phyloP scores from a whole-genome alignment of 257 asterid species.

The Avicennia marina region DNA sequence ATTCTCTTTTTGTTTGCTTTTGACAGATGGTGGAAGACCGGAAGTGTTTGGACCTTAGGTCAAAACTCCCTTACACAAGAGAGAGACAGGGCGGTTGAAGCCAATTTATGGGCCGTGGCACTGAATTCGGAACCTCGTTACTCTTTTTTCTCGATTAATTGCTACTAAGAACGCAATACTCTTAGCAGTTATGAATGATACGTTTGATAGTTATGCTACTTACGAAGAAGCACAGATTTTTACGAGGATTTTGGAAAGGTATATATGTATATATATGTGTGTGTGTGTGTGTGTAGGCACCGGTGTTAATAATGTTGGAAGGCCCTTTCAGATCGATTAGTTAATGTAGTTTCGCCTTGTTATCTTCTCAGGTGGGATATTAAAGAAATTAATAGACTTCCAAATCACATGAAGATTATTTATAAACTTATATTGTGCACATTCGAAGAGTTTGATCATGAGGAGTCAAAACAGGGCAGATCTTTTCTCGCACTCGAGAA shows the following conservation, averaged over 20 bases:
- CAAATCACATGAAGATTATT: constrained; percentile 2
- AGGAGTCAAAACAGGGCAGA: not conserved
- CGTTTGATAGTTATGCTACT: constrained; percentile 7
- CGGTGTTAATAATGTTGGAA: not conserved
- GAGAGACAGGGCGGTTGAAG: constrained; percentile 16
- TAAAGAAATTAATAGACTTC: constrained; percentile 1
- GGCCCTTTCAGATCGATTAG: too few relatives aligned
- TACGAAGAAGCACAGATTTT: constrained; percentile 1
- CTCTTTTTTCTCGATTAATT: not conserved
- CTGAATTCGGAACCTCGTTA: not conserved
- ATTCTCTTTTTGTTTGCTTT: not conserved
- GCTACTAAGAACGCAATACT: not conserved
- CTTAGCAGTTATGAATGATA: constrained; percentile 2
- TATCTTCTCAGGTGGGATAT: constrained; percentile 11
- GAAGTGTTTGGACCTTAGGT: not conserved
- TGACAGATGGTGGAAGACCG: constrained; percentile 26
- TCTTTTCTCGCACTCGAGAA: not conserved
- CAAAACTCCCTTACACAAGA: constrained; percentile 12
- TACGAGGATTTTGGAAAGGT: constrained; percentile 5
- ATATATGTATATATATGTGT: too few relatives aligned
- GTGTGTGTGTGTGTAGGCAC: too few relatives aligned
- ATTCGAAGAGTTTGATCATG: constrained; percentile 5
- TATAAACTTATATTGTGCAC: not conserved
- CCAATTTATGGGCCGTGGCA: constrained; percentile 13
- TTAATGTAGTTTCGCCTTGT: too few relatives aligned